A percentile compares a stretch with the other conserved stretches of the same genome.
Evolutionary conservation across 495 filamentous ascomycete genomes (phyloP).

Genomic region (Cairneyella variabilis): DNA sequence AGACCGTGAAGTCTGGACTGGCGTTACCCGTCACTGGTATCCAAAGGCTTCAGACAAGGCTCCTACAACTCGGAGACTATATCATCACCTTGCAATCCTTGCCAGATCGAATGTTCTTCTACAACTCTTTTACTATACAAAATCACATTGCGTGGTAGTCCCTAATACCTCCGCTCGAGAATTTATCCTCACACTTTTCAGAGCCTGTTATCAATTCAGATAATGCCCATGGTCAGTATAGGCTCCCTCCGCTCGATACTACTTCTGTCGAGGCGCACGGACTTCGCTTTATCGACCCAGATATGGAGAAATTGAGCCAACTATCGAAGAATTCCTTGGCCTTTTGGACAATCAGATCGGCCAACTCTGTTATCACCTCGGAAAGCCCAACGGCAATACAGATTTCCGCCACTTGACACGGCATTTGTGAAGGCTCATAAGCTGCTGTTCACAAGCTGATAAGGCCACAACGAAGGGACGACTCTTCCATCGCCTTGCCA

Average conservation of each 20-base stretch:
- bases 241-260: conserved; percentile 35
- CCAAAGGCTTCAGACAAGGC: conserved; percentile 67
- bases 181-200: conserved; percentile 25
- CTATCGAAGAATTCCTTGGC: conserved; percentile 47
- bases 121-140: conserved; percentile 70
- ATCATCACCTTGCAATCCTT: conserved; percentile 85
- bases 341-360: conserved; percentile 57
- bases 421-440: conserved; percentile 67
- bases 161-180: conserved; percentile 24
- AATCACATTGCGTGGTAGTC: conserved; percentile 30
- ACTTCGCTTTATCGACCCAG: conserved; percentile 58
- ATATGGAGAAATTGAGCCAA: conserved; percentile 42
- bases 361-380: too few relatives aligned
- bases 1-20: conserved; percentile 75
- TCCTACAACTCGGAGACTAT: conserved; percentile 70
- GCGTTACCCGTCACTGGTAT: conserved; percentile 77
- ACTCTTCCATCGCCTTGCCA: conserved; percentile 81
- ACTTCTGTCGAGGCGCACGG: conserved; percentile 63
- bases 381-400: conserved; percentile 8
- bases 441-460: too few relatives aligned
- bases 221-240: conserved; percentile 6
- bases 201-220: conserved; percentile 22
- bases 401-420: conserved; percentile 52
- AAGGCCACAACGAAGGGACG: conserved; percentile 58
- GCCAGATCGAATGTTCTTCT: conserved; percentile 68